phyloP scores from a whole-genome alignment of 2,329 filamentous ascomycete species.

The Biscogniauxia mediterranea region DNA sequence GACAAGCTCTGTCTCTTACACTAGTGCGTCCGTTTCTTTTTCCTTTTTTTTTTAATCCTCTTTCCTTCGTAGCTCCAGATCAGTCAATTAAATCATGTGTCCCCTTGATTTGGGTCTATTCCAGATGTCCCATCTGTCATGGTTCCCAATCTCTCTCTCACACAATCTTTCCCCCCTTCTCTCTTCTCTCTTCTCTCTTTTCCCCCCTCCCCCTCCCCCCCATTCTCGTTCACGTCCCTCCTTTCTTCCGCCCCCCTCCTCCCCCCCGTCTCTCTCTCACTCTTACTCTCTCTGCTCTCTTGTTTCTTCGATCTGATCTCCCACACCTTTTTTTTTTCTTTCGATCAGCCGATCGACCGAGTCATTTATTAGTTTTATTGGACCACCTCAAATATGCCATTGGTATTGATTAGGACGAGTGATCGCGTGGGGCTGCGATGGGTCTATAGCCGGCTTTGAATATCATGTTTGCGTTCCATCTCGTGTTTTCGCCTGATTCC shows the following conservation, averaged over 20 bases:
- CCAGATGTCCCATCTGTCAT: no score
- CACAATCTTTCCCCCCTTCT: slow-evolving; percentile 23
- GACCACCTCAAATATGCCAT: background rate
- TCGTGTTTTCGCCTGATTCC: slow-evolving; percentile 19
- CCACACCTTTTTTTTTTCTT: slow-evolving; percentile 22
- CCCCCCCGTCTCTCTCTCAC: slow-evolving; percentile 10
- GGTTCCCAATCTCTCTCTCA: slow-evolving; percentile 17
- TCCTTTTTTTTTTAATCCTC: slow-evolving; percentile 14
- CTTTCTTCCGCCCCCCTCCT: slow-evolving; percentile 22
- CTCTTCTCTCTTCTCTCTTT: slow-evolving; percentile 25
- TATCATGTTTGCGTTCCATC: slow-evolving; percentile 7
- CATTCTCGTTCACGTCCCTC: slow-evolving; percentile 1
- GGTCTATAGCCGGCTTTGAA: slow-evolving; percentile 16
- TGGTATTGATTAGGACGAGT: slow-evolving; percentile 6
- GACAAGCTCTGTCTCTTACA: background rate
- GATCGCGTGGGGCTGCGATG: slow-evolving; percentile 8
- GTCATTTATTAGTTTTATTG: slow-evolving; percentile 15
- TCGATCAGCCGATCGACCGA: slow-evolving; percentile 27
- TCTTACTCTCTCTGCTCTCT: slow-evolving; percentile 3
- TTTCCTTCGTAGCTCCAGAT: slow-evolving; percentile 13
- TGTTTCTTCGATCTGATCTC: slow-evolving; percentile 20
- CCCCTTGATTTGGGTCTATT: slow-evolving; percentile 15
- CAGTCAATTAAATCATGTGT: slow-evolving; percentile 29
- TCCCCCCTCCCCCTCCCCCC: slow-evolving; percentile 16
- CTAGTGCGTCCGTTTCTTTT: slow-evolving; percentile 6